These are phyloP conservation scores for Fusarium denticulatum DNA, from an alignment of 2,329 filamentous ascomycete genomes.

Conservation along the genomic window DNA sequence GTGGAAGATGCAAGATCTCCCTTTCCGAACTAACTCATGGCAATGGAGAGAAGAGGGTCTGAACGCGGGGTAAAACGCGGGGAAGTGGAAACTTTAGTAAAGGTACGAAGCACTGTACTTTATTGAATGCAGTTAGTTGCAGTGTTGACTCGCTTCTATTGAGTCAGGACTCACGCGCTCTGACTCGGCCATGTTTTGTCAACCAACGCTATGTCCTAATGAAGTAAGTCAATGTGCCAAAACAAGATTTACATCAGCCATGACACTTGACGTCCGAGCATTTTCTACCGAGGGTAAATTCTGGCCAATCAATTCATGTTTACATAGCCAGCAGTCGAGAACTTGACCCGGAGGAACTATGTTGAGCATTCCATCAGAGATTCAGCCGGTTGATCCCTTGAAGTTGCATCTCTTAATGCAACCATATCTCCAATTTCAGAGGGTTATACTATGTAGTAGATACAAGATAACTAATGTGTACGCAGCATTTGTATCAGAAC, in stretches of 20 bases:
- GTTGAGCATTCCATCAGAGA: background rate
- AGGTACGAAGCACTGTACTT: background rate
- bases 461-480: background rate
- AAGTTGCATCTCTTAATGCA: background rate
- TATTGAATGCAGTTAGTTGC: background rate
- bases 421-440: background rate
- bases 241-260: background rate
- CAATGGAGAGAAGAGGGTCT: background rate
- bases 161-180: background rate
- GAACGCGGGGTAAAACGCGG: background rate
- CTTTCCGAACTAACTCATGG: background rate
- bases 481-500: background rate
- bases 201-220: background rate
- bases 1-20: background rate
- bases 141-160: background rate
- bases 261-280: background rate
- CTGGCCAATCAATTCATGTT: background rate
- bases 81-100: background rate
- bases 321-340: background rate
- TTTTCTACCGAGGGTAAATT: background rate
- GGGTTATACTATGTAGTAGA: too few relatives aligned
- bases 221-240: background rate
- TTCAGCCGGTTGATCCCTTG: background rate
- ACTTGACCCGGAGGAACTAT: too few relatives aligned
- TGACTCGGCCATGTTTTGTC: background rate